Base-by-base conservation (phyloP, 768 basidiomycete genomes). In the Tylopilus subfusipes region DNA sequence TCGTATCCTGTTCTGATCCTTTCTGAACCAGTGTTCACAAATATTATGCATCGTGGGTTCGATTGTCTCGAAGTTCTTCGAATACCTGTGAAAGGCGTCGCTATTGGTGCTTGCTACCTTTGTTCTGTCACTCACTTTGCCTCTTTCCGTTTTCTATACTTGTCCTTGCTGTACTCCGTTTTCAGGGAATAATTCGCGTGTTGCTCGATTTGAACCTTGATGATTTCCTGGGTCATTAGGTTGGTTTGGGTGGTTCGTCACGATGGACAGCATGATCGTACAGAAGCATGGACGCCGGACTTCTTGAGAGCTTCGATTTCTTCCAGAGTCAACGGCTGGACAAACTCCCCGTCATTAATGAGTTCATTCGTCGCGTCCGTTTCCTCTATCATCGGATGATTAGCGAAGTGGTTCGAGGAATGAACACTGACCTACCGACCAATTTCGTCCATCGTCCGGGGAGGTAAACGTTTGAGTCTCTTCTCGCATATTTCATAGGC, bases 81-180 rank as follows among this genome's bases (percentile, higher is more conserved):
- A 86, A 68, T 90, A 98, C 63, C 95, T 98, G 56, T 29, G 40
- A 45, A 55, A 44, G 38, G 48, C 9, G 44, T 48, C 44, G 40
- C 45, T 36, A 21, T 39, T 27, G 21, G 24, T 33, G 22, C 38
- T 48, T 27, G 39, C 12, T 33, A 43, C 19, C 43, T 38, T 34
- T 25, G 16, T 39, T 29, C 39, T 25, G 16, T 4, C 16, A 68
- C 85, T 60, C 66, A 96, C 95, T 98, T 99, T 53, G 91, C 93
- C 73, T 95, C 92, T 71, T 99, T 99, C 36, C 93, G 80, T 70
- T 95, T 96, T 69, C 83, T 88, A 73, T 98, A 99, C 69, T 99
- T 99, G 65, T 98, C 95, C 72, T 99, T 98, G 72, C 91, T 94
- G 71, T 95, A 98, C 71, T 96, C 97, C 1, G 95, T 98, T 73